Percentiles rank a stretch among this genome's conserved stretches.
phyloP scores from a whole-genome alignment of 345 rosid species.

The Populus nigra region DNA sequence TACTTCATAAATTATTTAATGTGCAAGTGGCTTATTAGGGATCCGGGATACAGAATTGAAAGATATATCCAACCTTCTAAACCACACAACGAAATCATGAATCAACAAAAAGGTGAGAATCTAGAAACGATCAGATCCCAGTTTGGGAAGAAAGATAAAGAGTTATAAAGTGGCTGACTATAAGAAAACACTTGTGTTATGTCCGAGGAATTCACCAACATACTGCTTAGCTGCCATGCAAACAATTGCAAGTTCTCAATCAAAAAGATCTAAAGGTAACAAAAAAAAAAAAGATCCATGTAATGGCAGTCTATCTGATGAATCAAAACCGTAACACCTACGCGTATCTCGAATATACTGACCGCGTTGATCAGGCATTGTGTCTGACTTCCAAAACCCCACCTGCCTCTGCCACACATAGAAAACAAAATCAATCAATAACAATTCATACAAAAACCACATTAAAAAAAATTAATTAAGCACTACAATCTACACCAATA shows the following conservation, averaged over 20 bases:
- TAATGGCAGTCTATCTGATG: background rate
- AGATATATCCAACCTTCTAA: background rate
- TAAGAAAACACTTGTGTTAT: background rate
- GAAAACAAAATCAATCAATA: constrained; percentile 12
- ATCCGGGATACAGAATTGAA: background rate
- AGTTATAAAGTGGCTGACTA: background rate
- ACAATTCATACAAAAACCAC: background rate
- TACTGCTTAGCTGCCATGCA: background rate
- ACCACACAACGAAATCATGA: background rate
- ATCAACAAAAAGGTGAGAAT: background rate
- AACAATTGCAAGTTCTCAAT: background rate
- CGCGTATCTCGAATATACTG: constrained; percentile 18
- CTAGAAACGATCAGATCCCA: background rate
- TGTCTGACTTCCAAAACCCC: constrained; percentile 46
- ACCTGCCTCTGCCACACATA: constrained; percentile 40
- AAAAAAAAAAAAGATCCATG: background rate
- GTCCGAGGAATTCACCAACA: background rate
- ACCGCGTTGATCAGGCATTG: constrained; percentile 36
- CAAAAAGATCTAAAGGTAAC: background rate
- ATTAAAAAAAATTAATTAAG: background rate
- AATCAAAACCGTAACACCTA: constrained; percentile 2
- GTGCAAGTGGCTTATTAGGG: background rate
- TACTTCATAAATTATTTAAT: background rate
- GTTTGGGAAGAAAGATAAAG: background rate
- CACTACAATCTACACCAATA: background rate